Base-by-base conservation (phyloP, 1,139 yeast genomes). In the Hansenula sp. region DNA sequence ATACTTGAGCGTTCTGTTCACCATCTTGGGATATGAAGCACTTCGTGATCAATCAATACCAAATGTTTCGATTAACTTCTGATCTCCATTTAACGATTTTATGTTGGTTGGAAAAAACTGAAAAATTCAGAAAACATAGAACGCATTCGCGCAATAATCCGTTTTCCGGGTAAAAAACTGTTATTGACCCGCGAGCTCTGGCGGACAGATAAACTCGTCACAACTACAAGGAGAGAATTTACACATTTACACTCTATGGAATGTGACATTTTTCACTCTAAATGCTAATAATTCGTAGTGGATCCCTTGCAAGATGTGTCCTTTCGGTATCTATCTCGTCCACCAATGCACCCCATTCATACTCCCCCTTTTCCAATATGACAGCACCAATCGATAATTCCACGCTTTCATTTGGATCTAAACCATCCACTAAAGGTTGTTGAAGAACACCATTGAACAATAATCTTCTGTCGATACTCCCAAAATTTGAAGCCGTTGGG, bases 311-410 rank as follows among this genome's bases (percentile, higher is more conserved):
- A 11, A 60, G 55, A 41, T 63, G 62, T 40, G 65, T 67, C 15
- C 53, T 48, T 5, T 57, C 62, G 6, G 38, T 48, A 36, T 56
- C 60, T 18, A 59, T 47, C 27, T 72, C 74, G 49, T 87, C 95
- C 50, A 86, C 70, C 3, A 85, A 64, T 0, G 81, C 75, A 0
- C 90, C 87, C 89, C 95, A 85, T 60, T 84, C 91, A 58, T 81
- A 86, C 44, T 80, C 84, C 2, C 96, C 96, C 36, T 74, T 72
- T 42, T 81, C 86, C 41, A 88, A 65, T 17, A 84, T 72, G 18
- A 81, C 74, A 45, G 83, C 75, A 6, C 88, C 82, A 41, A 81
- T 57, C 17, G 68, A 68, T 15, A 77, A 60, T 10, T 63, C 66
- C 10, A 63, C 46, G 0, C 68, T 57, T 24, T 65, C 71, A 0